Conservation (phyloP, 2,329 filamentous ascomycete genomes). For the Diplocarpon rosae region DNA sequence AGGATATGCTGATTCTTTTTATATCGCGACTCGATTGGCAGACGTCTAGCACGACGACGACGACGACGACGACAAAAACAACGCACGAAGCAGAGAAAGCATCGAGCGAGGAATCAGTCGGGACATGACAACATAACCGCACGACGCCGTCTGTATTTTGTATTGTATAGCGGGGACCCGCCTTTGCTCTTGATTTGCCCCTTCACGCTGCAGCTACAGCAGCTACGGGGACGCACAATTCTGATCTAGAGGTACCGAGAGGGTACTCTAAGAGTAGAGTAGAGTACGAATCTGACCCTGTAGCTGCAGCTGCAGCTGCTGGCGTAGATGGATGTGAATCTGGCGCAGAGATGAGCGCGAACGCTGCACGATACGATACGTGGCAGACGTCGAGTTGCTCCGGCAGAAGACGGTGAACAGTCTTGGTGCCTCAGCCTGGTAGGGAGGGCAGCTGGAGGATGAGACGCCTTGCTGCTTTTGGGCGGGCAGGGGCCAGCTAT, state of each 20-base stretch:
- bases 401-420: slow-evolving; percentile 2
- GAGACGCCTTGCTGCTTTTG: neutral
- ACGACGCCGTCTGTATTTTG: slow-evolving; percentile 10
- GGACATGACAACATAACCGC: slow-evolving; percentile 2
- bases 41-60: slow-evolving; percentile 8
- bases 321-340: slow-evolving; percentile 12
- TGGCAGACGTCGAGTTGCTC: slow-evolving; percentile 13
- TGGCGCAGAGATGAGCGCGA: too few species aligned
- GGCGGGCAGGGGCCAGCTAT: neutral
- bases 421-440: slow-evolving; percentile 11
- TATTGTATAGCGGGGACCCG: slow-evolving; percentile 4
- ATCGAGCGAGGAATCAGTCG: slow-evolving; percentile 5
- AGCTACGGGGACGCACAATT: slow-evolving; percentile 15
- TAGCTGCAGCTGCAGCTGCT: slow-evolving; percentile 21
- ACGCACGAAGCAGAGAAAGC: neutral
- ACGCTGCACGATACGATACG: slow-evolving; percentile 18
- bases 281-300: slow-evolving; percentile 1
- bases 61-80: neutral
- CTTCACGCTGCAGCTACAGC: slow-evolving; percentile 15
- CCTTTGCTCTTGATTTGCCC: slow-evolving; percentile 16
- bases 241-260: slow-evolving; percentile 17
- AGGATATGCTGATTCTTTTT: too few species aligned
- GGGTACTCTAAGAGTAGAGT: too few species aligned
- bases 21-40: slow-evolving; percentile 3
- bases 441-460: neutral